These are phyloP conservation scores for Populus tomentosa DNA, from an alignment of 441 rosid species.

Conservation along the genomic window DNA sequence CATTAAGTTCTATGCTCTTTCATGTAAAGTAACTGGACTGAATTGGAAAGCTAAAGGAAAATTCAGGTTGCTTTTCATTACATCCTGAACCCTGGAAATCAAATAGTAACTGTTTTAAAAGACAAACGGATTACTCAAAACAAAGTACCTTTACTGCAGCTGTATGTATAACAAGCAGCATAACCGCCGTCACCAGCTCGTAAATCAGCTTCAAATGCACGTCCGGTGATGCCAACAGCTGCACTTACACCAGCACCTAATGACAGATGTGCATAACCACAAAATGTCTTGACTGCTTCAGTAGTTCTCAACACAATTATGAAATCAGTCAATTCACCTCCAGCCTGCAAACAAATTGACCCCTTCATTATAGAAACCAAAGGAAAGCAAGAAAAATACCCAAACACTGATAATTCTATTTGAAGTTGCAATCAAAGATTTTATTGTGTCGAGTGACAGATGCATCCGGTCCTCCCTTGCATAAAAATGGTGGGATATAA, in stretches of 20 bases:
- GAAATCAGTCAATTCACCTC: slow-evolving; percentile 93
- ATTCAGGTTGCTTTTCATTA: slow-evolving; percentile 26
- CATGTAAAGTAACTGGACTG: background rate
- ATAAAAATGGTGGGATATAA: background rate
- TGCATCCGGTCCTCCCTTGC: background rate
- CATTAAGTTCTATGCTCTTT: background rate
- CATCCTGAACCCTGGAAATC: slow-evolving; percentile 15
- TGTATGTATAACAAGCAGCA: slow-evolving; percentile 94
- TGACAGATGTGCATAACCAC: slow-evolving; percentile 74
- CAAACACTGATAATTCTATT: background rate
- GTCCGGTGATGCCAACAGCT: slow-evolving; percentile 73
- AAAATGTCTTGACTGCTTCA: slow-evolving; percentile 78
- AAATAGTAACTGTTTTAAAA: background rate
- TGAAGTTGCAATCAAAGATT: background rate
- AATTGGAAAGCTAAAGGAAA: slow-evolving; percentile 1
- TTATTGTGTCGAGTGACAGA: background rate
- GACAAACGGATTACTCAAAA: background rate
- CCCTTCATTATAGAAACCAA: slow-evolving; percentile 36
- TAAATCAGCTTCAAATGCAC: slow-evolving; percentile 82
- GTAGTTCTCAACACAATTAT: slow-evolving; percentile 74
- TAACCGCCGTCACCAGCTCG: slow-evolving; percentile 94
- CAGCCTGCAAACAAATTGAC: slow-evolving; percentile 53
- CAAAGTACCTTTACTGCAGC: slow-evolving; percentile 87
- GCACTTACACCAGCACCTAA: slow-evolving; percentile 95
- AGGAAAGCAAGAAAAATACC: background rate